These are phyloP conservation scores for Monascus purpureus DNA, from an alignment of 495 filamentous ascomycete species.

Conservation along the genomic window DNA sequence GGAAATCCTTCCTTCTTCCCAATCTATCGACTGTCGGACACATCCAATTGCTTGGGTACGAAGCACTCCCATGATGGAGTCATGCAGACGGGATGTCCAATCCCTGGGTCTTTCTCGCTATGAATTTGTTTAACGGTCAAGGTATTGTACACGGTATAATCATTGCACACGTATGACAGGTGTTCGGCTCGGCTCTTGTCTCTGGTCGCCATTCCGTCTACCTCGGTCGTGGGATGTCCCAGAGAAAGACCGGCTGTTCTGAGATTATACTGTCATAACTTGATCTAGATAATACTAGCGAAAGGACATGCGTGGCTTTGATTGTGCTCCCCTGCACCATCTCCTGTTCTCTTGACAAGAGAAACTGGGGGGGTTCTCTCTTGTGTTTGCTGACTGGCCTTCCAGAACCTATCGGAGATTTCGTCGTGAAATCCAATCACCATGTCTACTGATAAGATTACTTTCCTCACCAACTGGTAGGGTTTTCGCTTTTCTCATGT, in stretches of 20 bases:
- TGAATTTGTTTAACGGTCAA: conserved; percentile 31
- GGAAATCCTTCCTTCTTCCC: too few species aligned
- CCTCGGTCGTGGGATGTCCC: too few species aligned
- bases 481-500: too few species aligned
- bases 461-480: conserved; percentile 61
- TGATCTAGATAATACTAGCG: conserved; percentile 79
- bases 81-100: conserved; percentile 11
- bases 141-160: conserved; percentile 43
- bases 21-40: not conserved
- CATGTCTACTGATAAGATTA: conserved; percentile 64
- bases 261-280: conserved; percentile 62
- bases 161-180: conserved; percentile 44
- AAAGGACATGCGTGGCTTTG: conserved; percentile 60
- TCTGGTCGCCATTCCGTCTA: not conserved
- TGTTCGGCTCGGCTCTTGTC: conserved; percentile 26
- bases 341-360: conserved; percentile 1
- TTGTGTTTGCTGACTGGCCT: conserved; percentile 8
- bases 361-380: conserved; percentile 7
- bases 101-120: conserved; percentile 13
- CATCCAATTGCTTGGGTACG: not conserved
- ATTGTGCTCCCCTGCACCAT: conserved; percentile 29
- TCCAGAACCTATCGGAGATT: not conserved
- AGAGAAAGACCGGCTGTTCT: conserved; percentile 38
- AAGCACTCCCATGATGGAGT: conserved; percentile 14
- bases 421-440: conserved; percentile 12